phyloP scores from a whole-genome alignment of 257 asterid genomes.

The Nicotiana tomentosiformis region DNA sequence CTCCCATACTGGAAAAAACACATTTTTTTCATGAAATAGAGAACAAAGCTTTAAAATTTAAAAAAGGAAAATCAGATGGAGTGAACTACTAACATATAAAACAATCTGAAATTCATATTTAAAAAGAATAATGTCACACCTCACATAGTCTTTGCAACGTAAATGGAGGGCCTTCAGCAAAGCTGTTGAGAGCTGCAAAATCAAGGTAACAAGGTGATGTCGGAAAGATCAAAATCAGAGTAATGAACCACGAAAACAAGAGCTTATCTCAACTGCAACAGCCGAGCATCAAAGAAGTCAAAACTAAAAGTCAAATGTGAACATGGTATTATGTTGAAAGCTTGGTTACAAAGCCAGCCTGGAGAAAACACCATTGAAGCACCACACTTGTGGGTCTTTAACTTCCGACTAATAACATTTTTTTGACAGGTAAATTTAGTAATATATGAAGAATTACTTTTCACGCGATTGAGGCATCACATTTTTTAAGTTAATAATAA shows the following conservation, averaged over 20 bases:
- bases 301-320: neutral
- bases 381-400: neutral
- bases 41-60: neutral
- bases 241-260: neutral
- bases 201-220: neutral
- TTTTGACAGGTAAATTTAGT: neutral
- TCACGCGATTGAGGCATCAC: neutral
- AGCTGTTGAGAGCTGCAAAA: constrained; percentile 75
- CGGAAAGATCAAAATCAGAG: neutral
- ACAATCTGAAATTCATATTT: neutral
- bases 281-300: neutral
- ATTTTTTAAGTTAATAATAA: neutral
- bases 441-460: neutral
- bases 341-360: neutral
- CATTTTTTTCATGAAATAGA: neutral
- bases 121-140: constrained; percentile 33
- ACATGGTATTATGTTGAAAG: neutral
- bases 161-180: constrained; percentile 93
- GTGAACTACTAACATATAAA: neutral
- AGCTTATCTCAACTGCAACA: constrained; percentile 1
- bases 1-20: neutral
- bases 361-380: neutral
- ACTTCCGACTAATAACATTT: neutral
- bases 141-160: constrained; percentile 96
- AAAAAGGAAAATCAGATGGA: neutral